These are phyloP conservation scores for Cyclospora cayetanensis DNA, from an alignment of 169 alveolate species.

Conservation along the genomic window DNA sequence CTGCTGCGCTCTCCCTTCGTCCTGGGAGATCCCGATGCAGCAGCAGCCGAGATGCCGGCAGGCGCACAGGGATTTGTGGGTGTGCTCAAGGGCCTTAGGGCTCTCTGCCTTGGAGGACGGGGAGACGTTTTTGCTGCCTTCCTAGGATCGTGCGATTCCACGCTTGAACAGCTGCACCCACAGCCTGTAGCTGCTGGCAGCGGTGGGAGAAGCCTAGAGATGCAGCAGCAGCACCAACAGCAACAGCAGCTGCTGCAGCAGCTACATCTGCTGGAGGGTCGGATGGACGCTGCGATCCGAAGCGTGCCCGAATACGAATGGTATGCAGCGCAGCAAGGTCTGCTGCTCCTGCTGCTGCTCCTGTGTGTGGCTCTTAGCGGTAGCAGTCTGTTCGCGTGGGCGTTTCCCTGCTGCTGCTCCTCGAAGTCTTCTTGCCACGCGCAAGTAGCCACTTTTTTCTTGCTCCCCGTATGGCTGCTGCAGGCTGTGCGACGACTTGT, in stretches of 20 bases:
- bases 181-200: background rate
- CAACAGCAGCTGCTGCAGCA: no score
- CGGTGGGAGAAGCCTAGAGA: background rate
- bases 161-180: background rate
- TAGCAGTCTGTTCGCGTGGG: no score
- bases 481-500: slow-evolving; percentile 14
- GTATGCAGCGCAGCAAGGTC: background rate
- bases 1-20: no score
- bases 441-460: no score
- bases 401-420: background rate
- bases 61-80: background rate
- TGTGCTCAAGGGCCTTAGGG: background rate
- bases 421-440: no score
- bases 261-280: background rate
- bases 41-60: no score
- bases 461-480: background rate
- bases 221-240: no score
- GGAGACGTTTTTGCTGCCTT: slow-evolving; percentile 21
- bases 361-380: no score
- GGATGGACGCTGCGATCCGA: slow-evolving; percentile 12
- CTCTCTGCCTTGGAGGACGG: background rate
- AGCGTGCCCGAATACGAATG: slow-evolving; percentile 32
- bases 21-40: no score
- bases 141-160: slow-evolving; percentile 11
- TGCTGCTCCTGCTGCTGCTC: slow-evolving; percentile 9